Percentiles rank a stretch among this genome's conserved stretches.
Conservation (phyloP, 208 protist species). For the Leishmania arabica region DNA sequence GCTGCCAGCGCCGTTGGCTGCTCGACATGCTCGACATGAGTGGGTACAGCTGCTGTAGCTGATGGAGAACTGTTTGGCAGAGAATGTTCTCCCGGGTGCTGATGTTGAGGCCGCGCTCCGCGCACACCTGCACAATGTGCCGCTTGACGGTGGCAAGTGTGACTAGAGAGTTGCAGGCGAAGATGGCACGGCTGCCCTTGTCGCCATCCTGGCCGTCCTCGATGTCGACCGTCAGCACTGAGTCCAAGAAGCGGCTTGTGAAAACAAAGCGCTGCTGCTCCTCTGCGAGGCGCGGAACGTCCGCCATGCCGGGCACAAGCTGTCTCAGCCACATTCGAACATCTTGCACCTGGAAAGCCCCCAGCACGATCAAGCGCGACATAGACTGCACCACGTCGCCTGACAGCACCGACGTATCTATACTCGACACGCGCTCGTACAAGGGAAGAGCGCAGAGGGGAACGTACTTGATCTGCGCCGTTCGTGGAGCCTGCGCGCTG, state of each 20-base stretch:
- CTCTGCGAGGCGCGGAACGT: constrained; percentile 40
- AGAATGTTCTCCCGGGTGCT: constrained; percentile 45
- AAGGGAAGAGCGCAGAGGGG: constrained; percentile 64
- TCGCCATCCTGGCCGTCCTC: constrained; percentile 18
- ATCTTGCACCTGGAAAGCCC: constrained; percentile 46
- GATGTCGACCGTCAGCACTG: constrained; percentile 46
- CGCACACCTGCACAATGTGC: constrained; percentile 27
- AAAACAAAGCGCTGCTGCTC: constrained; percentile 44
- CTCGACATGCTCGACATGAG: constrained; percentile 44
- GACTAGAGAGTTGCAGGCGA: constrained; percentile 58
- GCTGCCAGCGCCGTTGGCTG: constrained; percentile 28
- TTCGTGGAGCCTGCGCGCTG: constrained; percentile 55
- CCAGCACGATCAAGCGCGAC: constrained; percentile 55
- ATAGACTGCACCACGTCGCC: constrained; percentile 32
- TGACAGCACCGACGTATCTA: constrained; percentile 27
- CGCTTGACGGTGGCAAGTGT: constrained; percentile 48
- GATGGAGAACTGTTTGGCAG: constrained; percentile 39
- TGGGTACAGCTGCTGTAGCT: constrained; percentile 52
- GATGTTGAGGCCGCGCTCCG: constrained; percentile 30
- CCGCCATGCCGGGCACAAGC: constrained; percentile 59
- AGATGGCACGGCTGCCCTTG: constrained; percentile 30
- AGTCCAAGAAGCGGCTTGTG: constrained; percentile 54
- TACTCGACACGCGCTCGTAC: constrained; percentile 56
- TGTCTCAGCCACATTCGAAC: constrained; percentile 65
- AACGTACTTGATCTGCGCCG: constrained; percentile 69